These are phyloP conservation scores for Cordyceps militaris DNA, from an alignment of 2,329 filamentous ascomycete species.

Conservation along the genomic window DNA sequence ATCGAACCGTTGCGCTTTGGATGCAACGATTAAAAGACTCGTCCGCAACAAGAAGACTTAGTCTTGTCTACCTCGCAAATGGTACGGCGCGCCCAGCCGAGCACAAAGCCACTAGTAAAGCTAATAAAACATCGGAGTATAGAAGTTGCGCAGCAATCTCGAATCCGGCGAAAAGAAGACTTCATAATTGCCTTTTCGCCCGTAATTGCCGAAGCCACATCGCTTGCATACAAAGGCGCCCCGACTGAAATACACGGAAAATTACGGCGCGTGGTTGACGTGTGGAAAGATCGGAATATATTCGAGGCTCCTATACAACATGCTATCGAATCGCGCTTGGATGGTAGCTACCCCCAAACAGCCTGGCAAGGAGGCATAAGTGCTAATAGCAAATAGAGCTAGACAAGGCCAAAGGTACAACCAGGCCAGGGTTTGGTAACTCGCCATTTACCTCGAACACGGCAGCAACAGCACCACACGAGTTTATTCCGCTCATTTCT, in stretches of 20 bases:
- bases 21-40: constrained; percentile 83
- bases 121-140: constrained; percentile 13
- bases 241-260: constrained; percentile 82
- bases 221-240: constrained; percentile 84
- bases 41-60: constrained; percentile 76
- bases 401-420: constrained; percentile 50
- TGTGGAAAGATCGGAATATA: constrained; percentile 82
- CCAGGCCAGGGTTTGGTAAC: constrained; percentile 44
- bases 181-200: constrained; percentile 90
- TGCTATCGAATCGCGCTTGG: constrained; percentile 70
- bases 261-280: constrained; percentile 81
- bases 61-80: constrained; percentile 90
- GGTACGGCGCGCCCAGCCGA: constrained; percentile 43
- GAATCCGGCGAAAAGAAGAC: constrained; percentile 84
- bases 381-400: constrained; percentile 41
- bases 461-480: constrained; percentile 29
- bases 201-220: constrained; percentile 83
- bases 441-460: constrained; percentile 57
- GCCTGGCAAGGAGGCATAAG: background rate
- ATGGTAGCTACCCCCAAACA: constrained; percentile 49
- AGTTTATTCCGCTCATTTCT: constrained; percentile 68
- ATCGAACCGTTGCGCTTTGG: constrained; percentile 88
- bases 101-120: background rate
- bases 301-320: constrained; percentile 76
- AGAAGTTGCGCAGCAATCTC: constrained; percentile 97